Conservation (phyloP, 345 rosid species). For the Psidium guajava region DNA sequence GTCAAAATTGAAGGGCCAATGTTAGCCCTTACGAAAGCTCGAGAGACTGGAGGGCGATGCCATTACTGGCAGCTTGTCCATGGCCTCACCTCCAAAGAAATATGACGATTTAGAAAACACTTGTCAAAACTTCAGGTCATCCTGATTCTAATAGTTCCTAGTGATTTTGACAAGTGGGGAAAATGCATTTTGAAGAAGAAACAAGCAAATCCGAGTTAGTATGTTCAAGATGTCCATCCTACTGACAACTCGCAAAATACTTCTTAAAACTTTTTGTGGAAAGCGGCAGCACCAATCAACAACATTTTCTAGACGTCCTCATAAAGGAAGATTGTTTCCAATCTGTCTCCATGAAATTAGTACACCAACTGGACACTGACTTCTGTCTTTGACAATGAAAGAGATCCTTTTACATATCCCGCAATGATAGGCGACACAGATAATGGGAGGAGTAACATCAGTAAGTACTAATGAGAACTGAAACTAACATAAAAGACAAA, state of each 20-base stretch:
- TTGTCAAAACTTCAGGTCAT: background rate
- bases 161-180: background rate
- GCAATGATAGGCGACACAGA: background rate
- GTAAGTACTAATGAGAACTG: background rate
- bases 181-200: background rate
- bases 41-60: conserved; percentile 65
- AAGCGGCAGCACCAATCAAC: background rate
- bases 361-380: background rate
- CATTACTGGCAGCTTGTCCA: conserved; percentile 46
- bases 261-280: background rate
- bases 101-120: background rate
- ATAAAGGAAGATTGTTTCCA: background rate
- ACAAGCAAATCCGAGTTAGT: background rate
- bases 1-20: background rate
- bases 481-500: background rate
- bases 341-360: background rate
- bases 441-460: background rate
- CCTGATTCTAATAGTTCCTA: background rate
- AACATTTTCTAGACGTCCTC: background rate
- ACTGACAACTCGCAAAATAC: background rate
- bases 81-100: conserved; percentile 42
- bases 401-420: background rate
- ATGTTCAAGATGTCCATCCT: background rate
- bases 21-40: conserved; percentile 28
- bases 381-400: background rate